A percentile compares a stretch with the other conserved stretches of the same genome.
Conservation (phyloP, 495 filamentous ascomycete species). For the Penicillium taxi region DNA sequence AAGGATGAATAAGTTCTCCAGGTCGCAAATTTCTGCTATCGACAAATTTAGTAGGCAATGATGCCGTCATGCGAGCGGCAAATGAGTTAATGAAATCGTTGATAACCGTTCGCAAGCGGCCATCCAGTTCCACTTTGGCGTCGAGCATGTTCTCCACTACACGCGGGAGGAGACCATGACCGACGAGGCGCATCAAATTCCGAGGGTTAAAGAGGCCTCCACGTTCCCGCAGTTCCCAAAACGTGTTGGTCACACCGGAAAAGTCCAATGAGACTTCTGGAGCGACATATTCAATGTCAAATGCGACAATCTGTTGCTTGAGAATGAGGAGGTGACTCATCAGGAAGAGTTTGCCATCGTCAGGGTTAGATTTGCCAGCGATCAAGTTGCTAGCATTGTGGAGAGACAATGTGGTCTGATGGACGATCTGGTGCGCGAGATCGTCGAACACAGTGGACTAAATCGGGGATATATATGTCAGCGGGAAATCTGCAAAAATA, state of each 20-base stretch:
- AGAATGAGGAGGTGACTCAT: constrained; percentile 86
- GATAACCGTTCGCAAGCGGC: constrained; percentile 65
- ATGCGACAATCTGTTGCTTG: constrained; percentile 84
- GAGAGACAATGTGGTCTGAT: constrained; percentile 63
- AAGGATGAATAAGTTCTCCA: constrained; percentile 32
- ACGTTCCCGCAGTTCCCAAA: constrained; percentile 63
- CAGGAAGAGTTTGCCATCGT: constrained; percentile 74
- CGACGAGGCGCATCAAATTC: constrained; percentile 51
- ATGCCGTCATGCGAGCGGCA: constrained; percentile 47
- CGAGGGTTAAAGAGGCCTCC: constrained; percentile 63
- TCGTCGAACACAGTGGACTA: constrained; percentile 69
- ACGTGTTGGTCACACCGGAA: constrained; percentile 66
- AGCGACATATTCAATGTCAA: constrained; percentile 83
- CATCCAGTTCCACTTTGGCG: constrained; percentile 75
- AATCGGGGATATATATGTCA: constrained; percentile 5
- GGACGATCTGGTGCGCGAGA: constrained; percentile 68
- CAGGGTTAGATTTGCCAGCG: constrained; percentile 44
- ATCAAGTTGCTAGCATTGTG: constrained; percentile 44
- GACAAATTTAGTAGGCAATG: constrained; percentile 37
- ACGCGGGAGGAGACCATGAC: constrained; percentile 49
- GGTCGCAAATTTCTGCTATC: constrained; percentile 31
- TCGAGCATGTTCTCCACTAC: constrained; percentile 65
- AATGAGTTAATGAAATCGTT: constrained; percentile 65
- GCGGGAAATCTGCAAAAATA: constrained; percentile 14
- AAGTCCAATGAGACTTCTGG: constrained; percentile 71